Evolutionary conservation across 345 rosid genomes (phyloP).

Genomic region (Eucalyptus globulus): DNA sequence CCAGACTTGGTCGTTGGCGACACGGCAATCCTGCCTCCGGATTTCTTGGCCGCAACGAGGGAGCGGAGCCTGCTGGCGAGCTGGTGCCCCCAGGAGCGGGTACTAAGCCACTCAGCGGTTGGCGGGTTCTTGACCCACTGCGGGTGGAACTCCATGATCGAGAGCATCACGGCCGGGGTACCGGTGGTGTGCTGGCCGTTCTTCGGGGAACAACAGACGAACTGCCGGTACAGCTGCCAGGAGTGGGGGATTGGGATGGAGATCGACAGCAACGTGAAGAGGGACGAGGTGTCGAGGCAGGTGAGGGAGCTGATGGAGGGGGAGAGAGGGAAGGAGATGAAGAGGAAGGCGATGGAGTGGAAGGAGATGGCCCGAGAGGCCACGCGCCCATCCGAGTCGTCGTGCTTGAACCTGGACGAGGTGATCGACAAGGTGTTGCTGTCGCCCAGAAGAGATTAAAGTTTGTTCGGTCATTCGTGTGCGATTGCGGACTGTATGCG

Average conservation of each 20-base stretch:
- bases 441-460: background rate
- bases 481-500: background rate
- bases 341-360: slow-evolving; percentile 29
- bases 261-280: slow-evolving; percentile 30
- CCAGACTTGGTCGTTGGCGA: slow-evolving; percentile 43
- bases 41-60: slow-evolving; percentile 12
- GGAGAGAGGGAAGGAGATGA: slow-evolving; percentile 42
- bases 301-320: slow-evolving; percentile 47
- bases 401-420: slow-evolving; percentile 11
- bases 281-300: slow-evolving; percentile 26
- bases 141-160: slow-evolving; percentile 59
- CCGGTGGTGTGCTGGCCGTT: slow-evolving; percentile 61
- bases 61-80: slow-evolving; percentile 17
- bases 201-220: slow-evolving; percentile 49
- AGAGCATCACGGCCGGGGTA: slow-evolving; percentile 27
- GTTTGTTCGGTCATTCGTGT: background rate
- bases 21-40: slow-evolving; percentile 18
- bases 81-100: slow-evolving; percentile 56
- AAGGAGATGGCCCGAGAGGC: slow-evolving; percentile 13
- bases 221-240: slow-evolving; percentile 24
- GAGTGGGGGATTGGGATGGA: slow-evolving; percentile 59
- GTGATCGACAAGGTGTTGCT: slow-evolving; percentile 15
- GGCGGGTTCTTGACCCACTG: slow-evolving; percentile 51
- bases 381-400: slow-evolving; percentile 8
- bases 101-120: slow-evolving; percentile 27